A percentile compares a stretch with the other conserved stretches of the same genome.
phyloP scores from a whole-genome alignment of 2,329 filamentous ascomycete species.

The Cladosporium cucumerinum region DNA sequence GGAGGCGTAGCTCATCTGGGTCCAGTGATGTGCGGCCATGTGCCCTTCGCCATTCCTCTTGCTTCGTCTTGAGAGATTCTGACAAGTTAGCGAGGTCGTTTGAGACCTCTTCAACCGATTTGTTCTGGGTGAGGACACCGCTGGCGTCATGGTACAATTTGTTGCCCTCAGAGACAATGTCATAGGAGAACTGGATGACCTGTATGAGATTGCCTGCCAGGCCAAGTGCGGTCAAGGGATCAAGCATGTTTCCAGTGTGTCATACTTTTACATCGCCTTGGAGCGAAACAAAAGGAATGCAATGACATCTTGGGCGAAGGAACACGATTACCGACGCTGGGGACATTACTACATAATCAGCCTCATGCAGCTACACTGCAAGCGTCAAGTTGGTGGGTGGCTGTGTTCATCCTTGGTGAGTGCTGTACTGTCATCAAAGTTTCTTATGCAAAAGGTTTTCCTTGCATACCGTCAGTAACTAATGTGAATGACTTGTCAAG shows the following conservation, averaged over 20 bases:
- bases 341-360: not conserved
- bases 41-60: conserved; percentile 5
- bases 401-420: not conserved
- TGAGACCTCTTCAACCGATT: conserved; percentile 4
- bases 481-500: too few relatives aligned
- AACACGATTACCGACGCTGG: not conserved
- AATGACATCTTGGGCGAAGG: not conserved
- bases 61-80: not conserved
- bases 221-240: conserved; percentile 5
- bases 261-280: not conserved
- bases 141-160: conserved; percentile 1
- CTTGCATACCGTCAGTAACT: too few relatives aligned
- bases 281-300: not conserved
- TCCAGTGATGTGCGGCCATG: not conserved
- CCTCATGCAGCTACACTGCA: conserved; percentile 4
- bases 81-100: conserved; percentile 1
- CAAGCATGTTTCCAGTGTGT: not conserved
- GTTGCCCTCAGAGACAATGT: conserved; percentile 8
- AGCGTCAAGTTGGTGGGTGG: conserved; percentile 1
- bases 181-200: conserved; percentile 1
- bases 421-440: too few relatives aligned
- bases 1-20: not conserved
- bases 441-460: too few relatives aligned
- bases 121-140: not conserved
- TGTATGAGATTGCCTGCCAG: conserved; percentile 4